Conservation (phyloP, 441 rosid genomes). For the Gossypium laxum region DNA sequence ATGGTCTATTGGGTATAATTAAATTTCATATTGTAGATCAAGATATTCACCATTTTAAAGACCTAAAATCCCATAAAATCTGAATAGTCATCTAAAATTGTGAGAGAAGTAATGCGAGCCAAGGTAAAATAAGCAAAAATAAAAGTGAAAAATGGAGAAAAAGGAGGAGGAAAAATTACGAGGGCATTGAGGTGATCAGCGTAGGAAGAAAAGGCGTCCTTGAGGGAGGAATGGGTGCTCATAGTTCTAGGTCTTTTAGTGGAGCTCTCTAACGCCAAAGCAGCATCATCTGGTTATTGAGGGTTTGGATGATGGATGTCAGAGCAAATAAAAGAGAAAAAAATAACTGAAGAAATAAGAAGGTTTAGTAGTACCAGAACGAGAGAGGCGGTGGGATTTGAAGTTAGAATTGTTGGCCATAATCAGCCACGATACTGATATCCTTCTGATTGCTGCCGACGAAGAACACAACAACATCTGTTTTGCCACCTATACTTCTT, state of each 20-base stretch:
- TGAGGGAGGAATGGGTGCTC: slow-evolving; percentile 42
- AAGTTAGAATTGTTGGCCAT: slow-evolving; percentile 35
- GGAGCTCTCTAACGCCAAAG: slow-evolving; percentile 21
- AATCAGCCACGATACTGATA: slow-evolving; percentile 21
- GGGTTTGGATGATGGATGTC: not conserved
- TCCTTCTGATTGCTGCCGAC: slow-evolving; percentile 16
- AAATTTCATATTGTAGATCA: not conserved
- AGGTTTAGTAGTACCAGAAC: not conserved
- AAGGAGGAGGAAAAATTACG: slow-evolving; percentile 21
- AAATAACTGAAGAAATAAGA: not conserved
- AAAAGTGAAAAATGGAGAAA: not conserved
- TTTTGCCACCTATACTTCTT: not conserved
- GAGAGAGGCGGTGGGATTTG: slow-evolving; percentile 39
- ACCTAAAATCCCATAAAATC: not conserved
- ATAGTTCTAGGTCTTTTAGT: slow-evolving; percentile 37
- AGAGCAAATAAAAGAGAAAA: not conserved
- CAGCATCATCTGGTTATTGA: not conserved
- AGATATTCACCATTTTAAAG: not conserved
- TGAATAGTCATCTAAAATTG: not conserved
- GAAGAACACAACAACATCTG: slow-evolving; percentile 28
- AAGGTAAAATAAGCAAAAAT: not conserved
- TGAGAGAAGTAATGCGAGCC: not conserved
- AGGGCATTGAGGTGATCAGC: slow-evolving; percentile 61
- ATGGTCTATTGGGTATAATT: not conserved
- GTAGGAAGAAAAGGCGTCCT: slow-evolving; percentile 44